Conservation (phyloP, 371 early-diverging fungal genomes). For the Syncephalastrum racemosum region DNA sequence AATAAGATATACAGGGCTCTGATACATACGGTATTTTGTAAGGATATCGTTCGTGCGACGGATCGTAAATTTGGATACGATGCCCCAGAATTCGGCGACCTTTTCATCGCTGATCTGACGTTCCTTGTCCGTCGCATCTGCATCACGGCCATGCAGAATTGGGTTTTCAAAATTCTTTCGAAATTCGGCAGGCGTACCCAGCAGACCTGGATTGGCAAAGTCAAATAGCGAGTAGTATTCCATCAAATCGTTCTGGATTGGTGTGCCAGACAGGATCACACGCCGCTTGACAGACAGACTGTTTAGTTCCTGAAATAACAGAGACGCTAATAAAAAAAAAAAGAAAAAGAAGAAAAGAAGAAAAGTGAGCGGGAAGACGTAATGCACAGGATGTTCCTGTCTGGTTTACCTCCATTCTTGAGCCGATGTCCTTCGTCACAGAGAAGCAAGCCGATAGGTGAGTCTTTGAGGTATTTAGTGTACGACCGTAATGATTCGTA, state of each 20-base stretch:
- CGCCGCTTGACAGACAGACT: conserved; percentile 80
- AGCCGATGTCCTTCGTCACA: conserved; percentile 98
- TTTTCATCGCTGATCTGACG: conserved; percentile 82
- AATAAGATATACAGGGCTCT: background rate
- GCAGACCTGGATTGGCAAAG: conserved; percentile 93
- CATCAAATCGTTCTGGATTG: conserved; percentile 96
- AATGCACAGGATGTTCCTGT: too few species aligned
- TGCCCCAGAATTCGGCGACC: conserved; percentile 77
- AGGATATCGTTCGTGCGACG: conserved; percentile 94
- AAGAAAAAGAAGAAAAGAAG: background rate
- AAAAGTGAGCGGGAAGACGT: background rate
- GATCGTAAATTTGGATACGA: conserved; percentile 93
- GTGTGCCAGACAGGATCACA: conserved; percentile 96
- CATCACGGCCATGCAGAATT: conserved; percentile 93
- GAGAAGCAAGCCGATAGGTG: conserved; percentile 89
- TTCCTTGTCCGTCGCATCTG: conserved; percentile 85
- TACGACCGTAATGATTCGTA: conserved; percentile 92
- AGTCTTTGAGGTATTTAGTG: conserved; percentile 67
- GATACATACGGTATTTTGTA: conserved; percentile 85
- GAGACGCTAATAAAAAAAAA: conserved; percentile 54
- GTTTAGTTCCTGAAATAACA: conserved; percentile 86
- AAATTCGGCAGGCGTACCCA: conserved; percentile 93
- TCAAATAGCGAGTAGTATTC: conserved; percentile 95
- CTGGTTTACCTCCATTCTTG: conserved; percentile 75
- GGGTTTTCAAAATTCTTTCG: conserved; percentile 89